These are phyloP conservation scores for Neurospora sp. DNA, from an alignment of 495 filamentous ascomycete genomes.

Conservation along the genomic window DNA sequence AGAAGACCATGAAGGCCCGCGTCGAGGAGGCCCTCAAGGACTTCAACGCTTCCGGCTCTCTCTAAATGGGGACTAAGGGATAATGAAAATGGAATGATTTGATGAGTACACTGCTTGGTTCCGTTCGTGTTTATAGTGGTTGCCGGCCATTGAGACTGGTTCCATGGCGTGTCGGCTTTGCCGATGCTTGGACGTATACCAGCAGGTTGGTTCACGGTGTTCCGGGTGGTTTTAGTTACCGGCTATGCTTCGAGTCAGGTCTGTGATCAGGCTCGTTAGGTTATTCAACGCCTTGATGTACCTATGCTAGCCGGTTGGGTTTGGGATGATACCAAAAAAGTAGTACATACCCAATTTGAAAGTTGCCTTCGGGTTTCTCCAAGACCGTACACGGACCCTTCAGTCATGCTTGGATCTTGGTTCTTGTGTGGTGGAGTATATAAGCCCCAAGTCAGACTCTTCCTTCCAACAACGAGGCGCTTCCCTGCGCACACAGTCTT, in stretches of 20 bases:
- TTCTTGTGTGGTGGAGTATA: not conserved
- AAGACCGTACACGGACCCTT: not conserved
- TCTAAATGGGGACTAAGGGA: conserved; percentile 45
- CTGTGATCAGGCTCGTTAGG: not conserved
- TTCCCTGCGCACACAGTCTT: not conserved
- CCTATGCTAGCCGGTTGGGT: not conserved
- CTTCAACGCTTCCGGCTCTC: conserved; percentile 80
- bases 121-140: not conserved
- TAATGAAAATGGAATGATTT: not conserved
- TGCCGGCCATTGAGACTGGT: not conserved
- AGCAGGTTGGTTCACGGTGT: not conserved
- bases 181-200: not conserved
- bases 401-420: not conserved
- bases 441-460: not conserved
- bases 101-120: not conserved
- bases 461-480: not conserved
- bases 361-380: not conserved
- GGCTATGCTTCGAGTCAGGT: not conserved
- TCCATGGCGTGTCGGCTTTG: not conserved
- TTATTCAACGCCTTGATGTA: not conserved
- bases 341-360: not conserved
- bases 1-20: conserved; percentile 89
- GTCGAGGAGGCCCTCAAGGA: conserved; percentile 73
- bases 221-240: not conserved
- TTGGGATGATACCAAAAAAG: not conserved